Evolutionary conservation across 306 rosid genomes (phyloP).

Genomic region (Elaeagnus macrophylla): DNA sequence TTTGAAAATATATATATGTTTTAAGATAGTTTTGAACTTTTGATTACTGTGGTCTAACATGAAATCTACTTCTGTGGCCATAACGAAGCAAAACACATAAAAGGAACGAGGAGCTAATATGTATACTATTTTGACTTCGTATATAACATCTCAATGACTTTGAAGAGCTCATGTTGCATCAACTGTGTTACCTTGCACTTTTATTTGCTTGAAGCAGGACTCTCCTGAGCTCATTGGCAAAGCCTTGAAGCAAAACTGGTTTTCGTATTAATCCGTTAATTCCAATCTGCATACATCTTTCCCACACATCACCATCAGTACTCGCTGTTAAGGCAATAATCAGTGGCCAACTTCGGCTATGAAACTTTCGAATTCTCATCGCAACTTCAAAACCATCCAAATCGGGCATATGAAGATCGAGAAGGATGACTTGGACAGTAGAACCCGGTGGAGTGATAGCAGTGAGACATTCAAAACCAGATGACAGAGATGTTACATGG

Average conservation of each 20-base stretch:
- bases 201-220: constrained; percentile 65
- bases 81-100: constrained; percentile 9
- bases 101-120: constrained; percentile 29
- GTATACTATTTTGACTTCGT: constrained; percentile 20
- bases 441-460: constrained; percentile 50
- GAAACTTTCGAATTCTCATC: constrained; percentile 52
- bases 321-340: constrained; percentile 64
- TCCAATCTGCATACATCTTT: constrained; percentile 67
- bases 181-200: constrained; percentile 23
- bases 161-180: constrained; percentile 23
- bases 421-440: constrained; percentile 55
- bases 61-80: neutral
- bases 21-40: no score
- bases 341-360: constrained; percentile 76
- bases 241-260: constrained; percentile 76
- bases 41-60: no score
- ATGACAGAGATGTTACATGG: constrained; percentile 56
- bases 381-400: constrained; percentile 87
- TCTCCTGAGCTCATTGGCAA: constrained; percentile 68
- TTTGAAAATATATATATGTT: no score
- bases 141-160: neutral
- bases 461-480: constrained; percentile 85
- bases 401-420: constrained; percentile 81
- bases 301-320: constrained; percentile 79
- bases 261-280: constrained; percentile 74